Base-by-base conservation (phyloP, 768 basidiomycete genomes). In the Leccinum truebloodii region DNA sequence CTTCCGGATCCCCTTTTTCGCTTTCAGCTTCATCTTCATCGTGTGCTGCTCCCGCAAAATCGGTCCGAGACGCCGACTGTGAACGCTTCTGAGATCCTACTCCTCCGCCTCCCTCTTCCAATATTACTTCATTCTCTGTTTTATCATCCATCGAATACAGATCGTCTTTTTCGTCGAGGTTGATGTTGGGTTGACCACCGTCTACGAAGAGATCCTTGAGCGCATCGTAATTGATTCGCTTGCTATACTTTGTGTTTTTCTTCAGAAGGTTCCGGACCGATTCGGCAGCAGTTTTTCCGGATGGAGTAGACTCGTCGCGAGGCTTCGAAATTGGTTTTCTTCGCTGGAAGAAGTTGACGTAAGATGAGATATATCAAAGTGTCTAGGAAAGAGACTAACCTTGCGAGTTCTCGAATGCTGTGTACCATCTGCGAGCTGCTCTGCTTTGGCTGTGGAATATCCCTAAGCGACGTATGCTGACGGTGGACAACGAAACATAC, bases 171-270 rank as follows among this genome's bases (percentile, higher is more conserved):
- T 79, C 81, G 59, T 81, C 84, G 7, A 69, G 53, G 26, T 66
- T 63, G 39, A 70, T 59, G 53, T 57, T 39, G 18, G 65, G 60
- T 49, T 61, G 50, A 30, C 54, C 57, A 51, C 75, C 67, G 14
- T 85, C 84, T 30, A 82, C 77, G 71, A 95, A 92, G 12, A 96
- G 81, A 58, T 85, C 84, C 65, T 90, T 89, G 56, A 95, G 83
- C 1, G 92, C 93, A 65, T 92, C 89, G 71, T 96, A 97, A 72
- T 97, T 97, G 76, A 96, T 95, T 55, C 93, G 86, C 69, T 92
- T 92, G 76, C 91, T 94, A 75, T 95, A 94, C 69, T 86, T 90
- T 24, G 87, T 82, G 63, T 90, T 94, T 76, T 93, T 92, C 78
- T 90, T 89, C 67, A 94, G 79, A 37, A 95, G 80, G 60, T 74